Base-by-base conservation (phyloP, 2,329 filamentous ascomycete genomes). In the Aspergillus pseudoterreus region DNA sequence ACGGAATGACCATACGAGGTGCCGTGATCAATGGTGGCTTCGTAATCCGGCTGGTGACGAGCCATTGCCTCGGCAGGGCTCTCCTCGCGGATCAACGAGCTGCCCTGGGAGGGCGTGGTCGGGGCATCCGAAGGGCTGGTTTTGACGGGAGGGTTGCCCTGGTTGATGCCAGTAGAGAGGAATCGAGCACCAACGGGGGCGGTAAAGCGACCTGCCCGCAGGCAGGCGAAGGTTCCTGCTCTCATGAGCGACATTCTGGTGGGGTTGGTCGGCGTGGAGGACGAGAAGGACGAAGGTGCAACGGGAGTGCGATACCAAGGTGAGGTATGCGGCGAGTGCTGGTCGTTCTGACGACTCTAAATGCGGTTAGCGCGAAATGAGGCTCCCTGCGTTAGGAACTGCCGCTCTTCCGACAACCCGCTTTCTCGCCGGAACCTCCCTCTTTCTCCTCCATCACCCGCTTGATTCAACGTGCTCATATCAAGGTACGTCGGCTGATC, bases 21-120 rank as follows among this genome's bases (percentile, higher is more conserved):
- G 57, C 88, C 88, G 75, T 91, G 92, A 74, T 97, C 92, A 63
- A 88, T 81, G 46, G 85, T 85, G 41, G 86, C 87, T 59, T 82
- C 81, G 71, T 95, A 96, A 69, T 96, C 87, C 55, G 90, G 90
- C 63, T 88, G 80, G 70, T 94, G 89, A 60, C 77, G 78, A 59
- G 78, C 70, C 66, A 77, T 74, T 54, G 75, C 78, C 63, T 81
- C 73, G 11, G 71, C 66, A 33, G 81, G 71, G 19, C 66, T 70
- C 58, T 83, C 74, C 59, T 79, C 68, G 53, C 74, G 75, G 60
- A 81, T 77, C 70, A 82, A 66, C 19, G 75, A 76, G 55, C 68
- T 71, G 45, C 61, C 65, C 60, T 65, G 66, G 54, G 61, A 56
- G 58, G 67, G 65, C 49, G 66, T 62, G 51, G 68, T 63, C 53